Base-by-base conservation (phyloP, 2,329 filamentous ascomycete species). In the Pyricularia grisea region DNA sequence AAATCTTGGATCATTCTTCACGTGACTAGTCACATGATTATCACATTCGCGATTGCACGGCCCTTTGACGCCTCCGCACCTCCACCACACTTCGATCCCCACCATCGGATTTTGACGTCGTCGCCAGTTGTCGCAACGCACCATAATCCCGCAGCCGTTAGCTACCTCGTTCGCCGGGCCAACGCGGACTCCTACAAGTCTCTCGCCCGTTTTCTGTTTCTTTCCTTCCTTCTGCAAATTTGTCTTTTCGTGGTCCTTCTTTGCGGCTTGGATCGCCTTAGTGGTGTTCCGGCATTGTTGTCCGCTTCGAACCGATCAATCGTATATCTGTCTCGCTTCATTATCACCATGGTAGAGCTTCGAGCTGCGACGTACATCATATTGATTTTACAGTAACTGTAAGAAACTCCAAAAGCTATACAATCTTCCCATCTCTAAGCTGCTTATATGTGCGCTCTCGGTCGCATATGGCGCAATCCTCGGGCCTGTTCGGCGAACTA, bases 331-430 rank as follows among this genome's bases (percentile, higher is more conserved):
- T 68, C 31, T 42, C 25, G 25, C 60, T 50, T 33, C 23, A 55
- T 68, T 23, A 68, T 65, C 67, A 68, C 33, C 67, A 68, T 68
- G 67, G 67, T 68, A 64, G 60, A 42, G 33, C 50, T 28, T 27
- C 61, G 67, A 68, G 58, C 33, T 65, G 67, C 23, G 25, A 28
- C 31, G 58, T 23, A 25, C 23, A 61, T 36, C 25, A 50, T 68
- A 6, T 65, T 65, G 20, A 30, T 68, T 55, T 65, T 33, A 65
- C 58, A 61, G 33, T 68, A 68, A 68, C 14, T 68, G 67, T 68
- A 63, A 65, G 67, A 6, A n/a, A 17, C 20, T 17, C 27, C 31
- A 25, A 11, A 55, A 27, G 4, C 2, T n/a, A 28, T 2, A 14
- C 4, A 27, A 4, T 61, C 23, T 17, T 25, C n/a, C 3, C 14